These are phyloP conservation scores for Drechslerella coelobrocha DNA, from an alignment of 2,329 filamentous ascomycete species.

Conservation along the genomic window DNA sequence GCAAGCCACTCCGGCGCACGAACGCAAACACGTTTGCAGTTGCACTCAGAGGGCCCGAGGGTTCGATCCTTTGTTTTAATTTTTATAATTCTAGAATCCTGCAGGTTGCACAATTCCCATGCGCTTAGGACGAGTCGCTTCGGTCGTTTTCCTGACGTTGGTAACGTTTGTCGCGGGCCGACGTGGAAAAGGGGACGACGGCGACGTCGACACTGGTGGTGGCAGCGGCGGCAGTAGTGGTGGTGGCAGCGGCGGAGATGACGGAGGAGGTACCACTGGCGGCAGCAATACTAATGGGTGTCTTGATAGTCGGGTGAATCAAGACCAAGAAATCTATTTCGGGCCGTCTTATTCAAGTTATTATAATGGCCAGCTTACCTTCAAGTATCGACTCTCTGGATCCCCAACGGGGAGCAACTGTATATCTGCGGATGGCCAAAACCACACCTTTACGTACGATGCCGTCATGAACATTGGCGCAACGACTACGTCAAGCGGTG, in stretches of 20 bases:
- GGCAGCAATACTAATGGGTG: constrained; percentile 4
- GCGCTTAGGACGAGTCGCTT: neutral
- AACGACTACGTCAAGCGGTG: neutral
- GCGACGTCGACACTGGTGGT: too few species aligned
- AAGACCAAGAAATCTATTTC: constrained; percentile 28
- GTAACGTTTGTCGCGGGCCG: neutral
- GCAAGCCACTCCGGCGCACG: too few species aligned
- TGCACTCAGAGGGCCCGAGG: too few species aligned
- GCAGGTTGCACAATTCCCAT: too few species aligned
- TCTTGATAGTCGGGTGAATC: constrained; percentile 28
- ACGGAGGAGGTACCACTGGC: neutral
- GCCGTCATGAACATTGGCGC: constrained; percentile 42
- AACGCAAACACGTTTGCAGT: too few species aligned
- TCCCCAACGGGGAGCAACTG: neutral
- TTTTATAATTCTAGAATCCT: too few species aligned
- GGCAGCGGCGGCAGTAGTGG: constrained; percentile 3
- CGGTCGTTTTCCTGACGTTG: neutral
- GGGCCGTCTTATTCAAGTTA: constrained; percentile 21
- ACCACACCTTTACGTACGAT: constrained; percentile 35
- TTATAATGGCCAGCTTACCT: constrained; percentile 34
- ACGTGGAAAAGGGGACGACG: constrained; percentile 1
- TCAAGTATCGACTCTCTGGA: constrained; percentile 29
- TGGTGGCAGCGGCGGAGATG: constrained; percentile 10
- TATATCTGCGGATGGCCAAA: constrained; percentile 19
- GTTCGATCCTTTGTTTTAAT: too few species aligned